A percentile compares a stretch with the other conserved stretches of the same genome.
Conservation (phyloP, 1,284 basidiomycete species). For the Ustilago loliicola region DNA sequence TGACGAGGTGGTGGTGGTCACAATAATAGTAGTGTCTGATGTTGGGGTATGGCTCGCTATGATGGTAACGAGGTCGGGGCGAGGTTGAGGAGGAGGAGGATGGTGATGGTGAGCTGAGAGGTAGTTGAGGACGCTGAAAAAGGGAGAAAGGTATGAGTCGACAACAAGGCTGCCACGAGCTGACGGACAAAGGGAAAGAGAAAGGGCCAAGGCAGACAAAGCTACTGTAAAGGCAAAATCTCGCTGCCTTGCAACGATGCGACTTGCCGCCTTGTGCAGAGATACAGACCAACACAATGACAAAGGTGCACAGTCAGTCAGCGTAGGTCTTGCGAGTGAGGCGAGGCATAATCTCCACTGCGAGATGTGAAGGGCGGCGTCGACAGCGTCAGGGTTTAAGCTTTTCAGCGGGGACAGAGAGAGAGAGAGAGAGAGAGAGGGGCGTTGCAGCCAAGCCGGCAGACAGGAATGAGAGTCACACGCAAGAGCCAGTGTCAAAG, state of each 20-base stretch:
- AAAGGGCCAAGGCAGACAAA: not conserved
- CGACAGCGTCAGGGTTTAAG: not conserved
- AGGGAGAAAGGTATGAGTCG: not conserved
- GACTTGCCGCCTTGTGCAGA: not conserved
- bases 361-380: not conserved
- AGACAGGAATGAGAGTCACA: slow-evolving; percentile 5
- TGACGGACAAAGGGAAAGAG: slow-evolving; percentile 4
- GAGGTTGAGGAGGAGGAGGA: not conserved
- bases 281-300: not conserved
- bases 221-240: not conserved
- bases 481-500: not conserved
- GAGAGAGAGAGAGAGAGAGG: not conserved
- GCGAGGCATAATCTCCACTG: not conserved
- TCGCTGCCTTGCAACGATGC: not conserved
- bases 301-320: not conserved
- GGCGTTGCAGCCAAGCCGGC: slow-evolving; percentile 1
- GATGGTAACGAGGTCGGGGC: not conserved
- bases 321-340: not conserved
- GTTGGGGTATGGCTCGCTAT: not conserved
- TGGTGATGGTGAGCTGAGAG: too few relatives aligned
- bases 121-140: too few relatives aligned
- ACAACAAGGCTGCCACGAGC: too few relatives aligned
- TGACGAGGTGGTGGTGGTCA: too few relatives aligned
- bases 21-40: not conserved
- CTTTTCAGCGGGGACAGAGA: not conserved